phyloP scores from a whole-genome alignment of 2,329 filamentous ascomycete species.

The Verticillium klebahnii region DNA sequence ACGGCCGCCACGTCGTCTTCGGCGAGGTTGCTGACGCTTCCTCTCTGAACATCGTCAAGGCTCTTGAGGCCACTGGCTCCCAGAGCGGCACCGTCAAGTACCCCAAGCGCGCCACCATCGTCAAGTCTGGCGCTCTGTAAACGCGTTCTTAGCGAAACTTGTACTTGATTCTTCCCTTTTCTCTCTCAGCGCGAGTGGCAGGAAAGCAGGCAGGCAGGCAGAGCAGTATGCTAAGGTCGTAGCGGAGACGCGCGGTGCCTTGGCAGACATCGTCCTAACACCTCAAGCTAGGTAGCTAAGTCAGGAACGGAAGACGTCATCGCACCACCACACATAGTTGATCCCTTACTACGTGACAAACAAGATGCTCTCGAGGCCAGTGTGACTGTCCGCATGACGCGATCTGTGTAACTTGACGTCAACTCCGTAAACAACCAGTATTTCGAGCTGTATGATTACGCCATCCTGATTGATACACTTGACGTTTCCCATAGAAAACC shows the following conservation, averaged over 20 bases:
- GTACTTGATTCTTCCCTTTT: slow-evolving; percentile 1
- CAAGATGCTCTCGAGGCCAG: too few relatives aligned
- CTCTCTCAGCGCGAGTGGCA: not conserved
- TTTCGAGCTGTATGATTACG: not conserved
- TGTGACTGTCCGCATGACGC: too few relatives aligned
- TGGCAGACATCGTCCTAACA: not conserved
- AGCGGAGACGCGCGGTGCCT: not conserved
- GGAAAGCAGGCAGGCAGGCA: not conserved
- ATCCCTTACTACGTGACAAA: too few relatives aligned
- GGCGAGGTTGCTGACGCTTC: slow-evolving; percentile 60
- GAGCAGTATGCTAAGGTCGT: not conserved
- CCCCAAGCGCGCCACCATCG: slow-evolving; percentile 54
- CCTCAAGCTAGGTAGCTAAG: not conserved
- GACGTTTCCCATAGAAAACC: not conserved
- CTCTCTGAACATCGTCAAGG: slow-evolving; percentile 51
- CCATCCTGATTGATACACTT: not conserved
- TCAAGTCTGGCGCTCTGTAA: slow-evolving; percentile 47
- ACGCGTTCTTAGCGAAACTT: slow-evolving; percentile 11
- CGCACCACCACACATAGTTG: not conserved
- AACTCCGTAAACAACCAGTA: not conserved
- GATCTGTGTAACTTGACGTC: not conserved
- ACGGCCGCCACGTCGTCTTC: slow-evolving; percentile 82
- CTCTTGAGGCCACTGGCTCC: slow-evolving; percentile 57
- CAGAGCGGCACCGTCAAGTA: slow-evolving; percentile 51
- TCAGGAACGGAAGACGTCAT: not conserved